A percentile compares a stretch with the other conserved stretches of the same genome.
phyloP scores from a whole-genome alignment of 495 filamentous ascomycete species.

The Paragyromitra xinjiangensis region DNA sequence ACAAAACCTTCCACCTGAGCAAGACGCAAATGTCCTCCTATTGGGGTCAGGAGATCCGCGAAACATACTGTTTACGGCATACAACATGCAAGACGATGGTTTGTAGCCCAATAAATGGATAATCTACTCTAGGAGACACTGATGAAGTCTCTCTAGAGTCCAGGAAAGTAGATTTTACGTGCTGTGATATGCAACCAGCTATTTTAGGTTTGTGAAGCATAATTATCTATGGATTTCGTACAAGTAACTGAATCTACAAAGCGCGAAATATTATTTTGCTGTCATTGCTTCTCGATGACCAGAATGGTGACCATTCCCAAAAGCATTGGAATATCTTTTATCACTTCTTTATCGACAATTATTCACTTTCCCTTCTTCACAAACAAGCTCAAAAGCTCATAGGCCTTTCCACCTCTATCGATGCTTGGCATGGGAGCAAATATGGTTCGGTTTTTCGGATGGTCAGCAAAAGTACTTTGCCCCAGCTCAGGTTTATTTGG shows the following conservation, averaged over 20 bases:
- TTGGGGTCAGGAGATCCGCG: slow-evolving; percentile 66
- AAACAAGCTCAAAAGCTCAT: slow-evolving; percentile 56
- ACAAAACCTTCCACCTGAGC: slow-evolving; percentile 61
- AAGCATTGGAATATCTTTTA: slow-evolving; percentile 67
- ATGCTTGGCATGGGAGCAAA: slow-evolving; percentile 51
- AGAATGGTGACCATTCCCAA: slow-evolving; percentile 5
- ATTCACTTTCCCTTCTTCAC: slow-evolving; percentile 55
- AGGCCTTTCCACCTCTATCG: slow-evolving; percentile 54
- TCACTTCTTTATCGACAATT: slow-evolving; percentile 61
- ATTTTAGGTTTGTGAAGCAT: slow-evolving; percentile 61
- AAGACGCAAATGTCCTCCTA: slow-evolving; percentile 62
- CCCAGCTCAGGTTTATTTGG: slow-evolving; percentile 44
- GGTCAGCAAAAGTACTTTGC: slow-evolving; percentile 52
- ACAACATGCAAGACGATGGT: slow-evolving; percentile 28
- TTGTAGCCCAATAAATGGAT: slow-evolving; percentile 15
- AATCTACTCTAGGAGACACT: slow-evolving; percentile 61
- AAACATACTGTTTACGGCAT: slow-evolving; percentile 63
- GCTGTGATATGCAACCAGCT: slow-evolving; percentile 63
- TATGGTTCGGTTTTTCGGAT: slow-evolving; percentile 58
- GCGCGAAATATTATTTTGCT: slow-evolving; percentile 66
- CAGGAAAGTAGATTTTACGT: slow-evolving; percentile 58
- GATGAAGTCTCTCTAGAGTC: slow-evolving; percentile 11
- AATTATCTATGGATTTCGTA: background rate
- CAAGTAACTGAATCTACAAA: slow-evolving; percentile 32
- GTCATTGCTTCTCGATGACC: slow-evolving; percentile 60